Base-by-base conservation (phyloP, 1,284 basidiomycete genomes). In the Ustilago xerochloae region DNA sequence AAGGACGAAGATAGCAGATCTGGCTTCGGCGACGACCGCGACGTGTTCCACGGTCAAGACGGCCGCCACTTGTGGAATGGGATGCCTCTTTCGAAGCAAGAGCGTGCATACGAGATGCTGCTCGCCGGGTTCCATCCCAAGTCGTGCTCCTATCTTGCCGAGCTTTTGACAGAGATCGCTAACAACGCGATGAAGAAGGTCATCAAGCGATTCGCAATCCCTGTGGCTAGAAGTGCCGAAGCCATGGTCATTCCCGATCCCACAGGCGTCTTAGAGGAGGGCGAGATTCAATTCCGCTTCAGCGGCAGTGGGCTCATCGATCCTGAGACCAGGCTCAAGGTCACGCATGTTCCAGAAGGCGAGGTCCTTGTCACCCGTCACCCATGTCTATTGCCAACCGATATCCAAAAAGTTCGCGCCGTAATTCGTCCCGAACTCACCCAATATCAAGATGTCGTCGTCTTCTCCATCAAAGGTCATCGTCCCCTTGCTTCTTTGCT, bases 311-410 rank as follows among this genome's bases (percentile, higher is more conserved):
- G 43, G 5, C 18, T 79, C 10, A 0, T 60, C 9, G 79, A 80
- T 45, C 62, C 64, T 2, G 62, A 76, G 5, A 75, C 68, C 3
- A 60, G 62, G 6, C 51, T 55, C 1, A 53, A 60, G 12, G 32
- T 48, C 1, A 24, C 20, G 2, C 56, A 64, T 26, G 67, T 74
- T n/a, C 67, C 83, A 7, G 53, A 56, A 35, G 80, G 79, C 2
- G 51, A 72, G 5, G 75, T 80, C 0, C 65, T 84, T 13, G 66
- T 83, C 7, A 77, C 64, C 4, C 65, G 83, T 0, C 69, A 76
- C 13, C 83, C 83, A 0, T 77, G 75, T n/a, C 47, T 80, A n/a
- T 69, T 80, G 26, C 79, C 81, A 0, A 77, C 76, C 48, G 83
- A 84, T 53, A 57, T 82, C 5, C 81, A 80, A 43, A 77, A 77